Evolutionary conservation across 495 filamentous ascomycete species (phyloP), one percentile per base, ranked within the genome.

Genomic region (Cladorrhinum samala): DNA sequence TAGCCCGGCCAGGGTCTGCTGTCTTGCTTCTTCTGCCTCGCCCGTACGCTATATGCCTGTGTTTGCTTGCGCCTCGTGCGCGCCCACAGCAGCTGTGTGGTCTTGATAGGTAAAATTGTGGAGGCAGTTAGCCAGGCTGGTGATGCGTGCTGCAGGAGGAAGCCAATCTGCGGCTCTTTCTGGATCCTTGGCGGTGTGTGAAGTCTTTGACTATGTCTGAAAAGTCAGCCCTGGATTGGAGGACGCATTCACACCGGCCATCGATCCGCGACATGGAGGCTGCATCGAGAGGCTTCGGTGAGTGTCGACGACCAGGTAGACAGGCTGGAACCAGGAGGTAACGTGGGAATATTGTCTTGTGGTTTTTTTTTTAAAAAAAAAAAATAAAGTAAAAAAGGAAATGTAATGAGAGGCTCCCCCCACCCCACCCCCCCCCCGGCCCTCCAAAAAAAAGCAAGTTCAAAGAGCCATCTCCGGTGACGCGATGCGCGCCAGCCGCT

Each of bases 401-500:
- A 47, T 47, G 45, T 30, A 47, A 33, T n/a, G 30, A 20, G 40
- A n/a, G n/a, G n/a, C n/a, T n/a, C n/a, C n/a, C n/a, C n/a, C n/a
- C n/a, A n/a, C n/a, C n/a, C n/a, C n/a, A n/a, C n/a, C n/a, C n/a
- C n/a, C n/a, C n/a, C n/a, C n/a, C n/a, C n/a, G n/a, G n/a, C n/a
- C n/a, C n/a, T n/a, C n/a, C n/a, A 30, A 44, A 33, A 23, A 9
- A 14, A 36, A 23, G 24, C 23, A 37, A 30, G 16, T 5, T 18
- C 9, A 21, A 44, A 44, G 30, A 50, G 37, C 33, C 17, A 47
- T 36, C 45, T 47, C 45, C 45, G 25, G 45, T 47, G 45, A 47
- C 45, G 45, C 45, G 45, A 47, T 47, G 45, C 45, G 45, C 45
- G 45, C 23, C 45, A 47, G 45, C 45, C 45, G 45, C 45, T 47